phyloP scores from a whole-genome alignment of 2,329 filamentous ascomycete species.

The Dactylellina cionopaga region DNA sequence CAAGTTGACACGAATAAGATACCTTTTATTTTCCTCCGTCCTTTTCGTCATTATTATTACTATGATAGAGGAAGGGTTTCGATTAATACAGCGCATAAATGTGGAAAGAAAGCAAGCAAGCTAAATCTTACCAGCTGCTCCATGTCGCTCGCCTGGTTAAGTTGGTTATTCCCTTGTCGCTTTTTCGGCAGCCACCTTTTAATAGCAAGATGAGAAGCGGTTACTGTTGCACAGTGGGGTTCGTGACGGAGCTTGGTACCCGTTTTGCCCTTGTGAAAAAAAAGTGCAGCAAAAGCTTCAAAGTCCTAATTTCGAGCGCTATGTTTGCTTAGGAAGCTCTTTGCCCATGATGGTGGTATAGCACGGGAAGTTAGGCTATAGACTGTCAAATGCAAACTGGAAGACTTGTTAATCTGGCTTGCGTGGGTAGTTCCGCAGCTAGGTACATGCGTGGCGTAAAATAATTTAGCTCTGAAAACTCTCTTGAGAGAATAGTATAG shows the following conservation, averaged over 20 bases:
- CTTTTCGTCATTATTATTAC: constrained; percentile 32
- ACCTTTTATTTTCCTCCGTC: neutral
- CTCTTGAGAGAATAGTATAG: constrained; percentile 14
- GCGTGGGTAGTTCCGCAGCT: constrained; percentile 37
- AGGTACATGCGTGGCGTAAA: constrained; percentile 39
- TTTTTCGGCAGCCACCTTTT: constrained; percentile 50
- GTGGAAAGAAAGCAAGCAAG: too few relatives aligned
- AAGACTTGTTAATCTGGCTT: constrained; percentile 8
- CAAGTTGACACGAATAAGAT: neutral
- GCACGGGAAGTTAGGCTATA: constrained; percentile 25
- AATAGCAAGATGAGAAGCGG: constrained; percentile 25
- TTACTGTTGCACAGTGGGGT: constrained; percentile 50
- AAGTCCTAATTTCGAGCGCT: constrained; percentile 9
- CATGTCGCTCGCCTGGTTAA: constrained; percentile 53
- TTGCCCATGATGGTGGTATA: constrained; percentile 25
- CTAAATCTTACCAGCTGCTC: constrained; percentile 34
- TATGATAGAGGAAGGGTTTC: neutral
- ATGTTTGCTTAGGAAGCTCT: constrained; percentile 45
- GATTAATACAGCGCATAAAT: too few relatives aligned
- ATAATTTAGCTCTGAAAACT: neutral
- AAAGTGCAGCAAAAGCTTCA: constrained; percentile 6
- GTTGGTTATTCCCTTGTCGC: constrained; percentile 51
- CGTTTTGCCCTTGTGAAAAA: constrained; percentile 38
- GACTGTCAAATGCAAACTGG: constrained; percentile 9
- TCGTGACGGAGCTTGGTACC: constrained; percentile 50